These are phyloP conservation scores for Botryosphaeria dothidea DNA, from an alignment of 2,329 filamentous ascomycete species.

Conservation along the genomic window DNA sequence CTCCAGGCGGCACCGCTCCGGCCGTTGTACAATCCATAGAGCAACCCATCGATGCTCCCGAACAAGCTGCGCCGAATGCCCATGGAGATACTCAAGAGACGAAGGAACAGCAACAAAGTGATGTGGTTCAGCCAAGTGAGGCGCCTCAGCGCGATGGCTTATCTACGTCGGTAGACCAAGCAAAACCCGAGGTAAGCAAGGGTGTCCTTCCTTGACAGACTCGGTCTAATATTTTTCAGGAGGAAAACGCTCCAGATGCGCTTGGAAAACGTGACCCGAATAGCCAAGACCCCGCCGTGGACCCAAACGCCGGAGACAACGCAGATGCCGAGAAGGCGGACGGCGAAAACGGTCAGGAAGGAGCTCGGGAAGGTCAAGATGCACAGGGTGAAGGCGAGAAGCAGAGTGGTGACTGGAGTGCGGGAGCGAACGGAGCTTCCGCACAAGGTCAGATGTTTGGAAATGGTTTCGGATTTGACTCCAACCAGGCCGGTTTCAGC, in stretches of 20 bases:
- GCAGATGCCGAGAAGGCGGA: constrained; percentile 23
- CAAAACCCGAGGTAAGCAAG: background rate
- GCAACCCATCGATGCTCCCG: background rate
- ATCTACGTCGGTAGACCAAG: background rate
- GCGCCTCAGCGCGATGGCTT: background rate
- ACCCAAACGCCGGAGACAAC: background rate
- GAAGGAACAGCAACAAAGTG: background rate
- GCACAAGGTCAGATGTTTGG: constrained; percentile 29
- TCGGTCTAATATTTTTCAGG: background rate
- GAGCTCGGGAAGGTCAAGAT: constrained; percentile 15
- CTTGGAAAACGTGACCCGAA: background rate
- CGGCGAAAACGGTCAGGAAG: constrained; percentile 23
- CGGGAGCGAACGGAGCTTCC: constrained; percentile 25
- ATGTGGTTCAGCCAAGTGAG: background rate
- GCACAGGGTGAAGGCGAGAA: constrained; percentile 21
- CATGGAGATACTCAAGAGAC: background rate
- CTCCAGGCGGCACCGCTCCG: constrained; percentile 6
- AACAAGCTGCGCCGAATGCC: background rate
- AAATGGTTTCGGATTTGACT: constrained; percentile 47
- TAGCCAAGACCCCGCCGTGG: background rate
- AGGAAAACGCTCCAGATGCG: background rate
- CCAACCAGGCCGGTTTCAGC: constrained; percentile 50
- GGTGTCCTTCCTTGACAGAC: background rate
- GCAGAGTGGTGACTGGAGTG: constrained; percentile 26
- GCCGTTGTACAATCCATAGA: constrained; percentile 16